These are phyloP conservation scores for Ensete ventricosum DNA, from an alignment of 176 grass and related monocot genomes.

Conservation along the genomic window DNA sequence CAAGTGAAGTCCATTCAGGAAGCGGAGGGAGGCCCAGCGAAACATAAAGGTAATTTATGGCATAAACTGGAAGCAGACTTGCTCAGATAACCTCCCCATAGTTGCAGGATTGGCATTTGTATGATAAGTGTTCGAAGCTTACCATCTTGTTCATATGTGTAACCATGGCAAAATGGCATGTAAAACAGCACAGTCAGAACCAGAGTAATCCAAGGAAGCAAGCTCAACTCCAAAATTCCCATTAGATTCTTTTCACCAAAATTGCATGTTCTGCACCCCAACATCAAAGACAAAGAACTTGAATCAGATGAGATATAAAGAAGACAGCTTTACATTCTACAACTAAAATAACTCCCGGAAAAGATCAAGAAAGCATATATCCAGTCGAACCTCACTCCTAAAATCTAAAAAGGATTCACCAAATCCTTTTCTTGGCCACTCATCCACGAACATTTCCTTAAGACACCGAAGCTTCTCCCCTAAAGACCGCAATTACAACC, in stretches of 20 bases:
- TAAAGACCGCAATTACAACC: neutral
- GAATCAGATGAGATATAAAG: neutral
- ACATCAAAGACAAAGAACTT: neutral
- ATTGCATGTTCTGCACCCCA: neutral
- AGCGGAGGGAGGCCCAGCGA: conserved; percentile 61
- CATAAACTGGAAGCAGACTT: conserved; percentile 47
- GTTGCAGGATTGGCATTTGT: neutral
- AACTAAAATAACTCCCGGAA: neutral
- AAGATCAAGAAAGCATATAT: neutral
- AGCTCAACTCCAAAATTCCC: neutral
- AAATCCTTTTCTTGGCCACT: no score
- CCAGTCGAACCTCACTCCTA: no score
- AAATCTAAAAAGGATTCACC: no score
- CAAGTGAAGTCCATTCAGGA: conserved; percentile 60
- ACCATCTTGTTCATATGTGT: conserved; percentile 19
- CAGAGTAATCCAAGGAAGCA: neutral
- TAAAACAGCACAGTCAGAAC: neutral
- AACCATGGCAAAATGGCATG: neutral
- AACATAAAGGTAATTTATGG: conserved; percentile 71
- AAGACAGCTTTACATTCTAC: neutral
- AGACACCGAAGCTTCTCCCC: neutral
- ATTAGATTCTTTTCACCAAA: neutral
- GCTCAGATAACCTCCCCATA: neutral
- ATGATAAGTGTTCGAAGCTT: neutral
- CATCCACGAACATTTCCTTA: neutral